Evolutionary conservation across 352 stramenopile species (phyloP), one percentile per base, ranked within the genome.

Genomic region (Elongisporangium prolatum): DNA sequence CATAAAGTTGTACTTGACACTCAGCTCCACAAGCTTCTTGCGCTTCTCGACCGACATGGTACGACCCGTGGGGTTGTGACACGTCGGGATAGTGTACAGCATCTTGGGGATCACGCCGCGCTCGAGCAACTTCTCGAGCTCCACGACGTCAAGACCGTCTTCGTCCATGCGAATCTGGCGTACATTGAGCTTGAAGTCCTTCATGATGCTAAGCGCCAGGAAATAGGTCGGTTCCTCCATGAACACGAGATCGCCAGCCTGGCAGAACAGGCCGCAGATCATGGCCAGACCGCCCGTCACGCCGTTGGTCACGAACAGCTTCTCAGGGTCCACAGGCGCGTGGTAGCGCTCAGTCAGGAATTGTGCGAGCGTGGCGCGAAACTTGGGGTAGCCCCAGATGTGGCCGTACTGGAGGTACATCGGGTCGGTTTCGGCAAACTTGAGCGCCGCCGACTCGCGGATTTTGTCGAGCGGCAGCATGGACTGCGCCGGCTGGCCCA

Each of bases 191-290:
- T 95, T 94, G 67, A 98, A 95, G 64, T 96, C 92, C 67, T 90
- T 90, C 77, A 98, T 98, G 75, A 98, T 98, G 61, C 84, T 90
- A 4, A 93, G 72, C 18, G 82, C 93, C 18, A 98, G 59, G 65
- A 98, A 98, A 75, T 98, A 98, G 18, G 90, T 96, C 25, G 95
- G 95, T 50, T 95, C 79, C 72, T 98, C 93, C 59, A 97, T 89
- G 71, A 95, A 94, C 8, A 98, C 90, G 28, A 97, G 71, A 74
- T 98, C 91, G 28, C 89, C 89, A 44, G 89, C 80, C 59, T 86
- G 69, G 20, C 91, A 80, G 57, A 89, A 95, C 37, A 96, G 74
- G 49, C 87, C 93, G 69, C 82, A 95, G 48, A 98, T 68, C 21
- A 98, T 75, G 52, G 94, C 77, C n/a, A 98, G 73, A n/a, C 84